A percentile compares a stretch with the other conserved stretches of the same genome.
Conservation (phyloP, 2,329 filamentous ascomycete genomes). For the Arthrobotrys sinensis region DNA sequence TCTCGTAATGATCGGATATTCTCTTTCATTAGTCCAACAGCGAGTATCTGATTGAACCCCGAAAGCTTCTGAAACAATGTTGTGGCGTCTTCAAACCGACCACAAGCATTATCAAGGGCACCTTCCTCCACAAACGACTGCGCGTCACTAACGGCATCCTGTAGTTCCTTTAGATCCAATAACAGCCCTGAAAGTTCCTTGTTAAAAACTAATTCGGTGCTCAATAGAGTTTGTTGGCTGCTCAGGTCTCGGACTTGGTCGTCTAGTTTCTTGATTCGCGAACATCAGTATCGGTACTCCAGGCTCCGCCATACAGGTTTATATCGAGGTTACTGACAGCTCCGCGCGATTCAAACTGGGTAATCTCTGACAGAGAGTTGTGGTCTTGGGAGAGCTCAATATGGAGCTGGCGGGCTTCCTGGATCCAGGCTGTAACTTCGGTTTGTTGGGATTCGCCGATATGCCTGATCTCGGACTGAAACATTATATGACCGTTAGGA, state of each 20-base stretch:
- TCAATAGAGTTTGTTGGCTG: slow-evolving; percentile 61
- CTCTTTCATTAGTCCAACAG: slow-evolving; percentile 63
- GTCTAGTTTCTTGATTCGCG: slow-evolving; percentile 61
- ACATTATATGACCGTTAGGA: neutral
- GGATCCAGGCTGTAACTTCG: slow-evolving; percentile 63
- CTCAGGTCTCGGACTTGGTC: slow-evolving; percentile 60
- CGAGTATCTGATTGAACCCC: slow-evolving; percentile 61
- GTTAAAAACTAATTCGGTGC: slow-evolving; percentile 63
- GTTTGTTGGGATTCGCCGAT: slow-evolving; percentile 61
- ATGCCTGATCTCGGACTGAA: slow-evolving; percentile 63
- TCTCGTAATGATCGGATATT: slow-evolving; percentile 60
- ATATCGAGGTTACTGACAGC: slow-evolving; percentile 42
- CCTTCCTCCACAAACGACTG: slow-evolving; percentile 46
- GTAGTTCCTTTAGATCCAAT: slow-evolving; percentile 61
- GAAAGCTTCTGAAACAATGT: slow-evolving; percentile 60
- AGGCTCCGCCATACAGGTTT: neutral
- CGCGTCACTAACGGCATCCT: slow-evolving; percentile 61
- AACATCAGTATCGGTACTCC: slow-evolving; percentile 42
- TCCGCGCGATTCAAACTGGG: slow-evolving; percentile 47
- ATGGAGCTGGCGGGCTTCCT: slow-evolving; percentile 62
- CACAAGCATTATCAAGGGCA: slow-evolving; percentile 59
- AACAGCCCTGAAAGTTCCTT: slow-evolving; percentile 62
- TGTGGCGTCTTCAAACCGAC: slow-evolving; percentile 54
- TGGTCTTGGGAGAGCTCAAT: slow-evolving; percentile 61
- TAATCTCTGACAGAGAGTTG: slow-evolving; percentile 47